A percentile compares a stretch with the other conserved stretches of the same genome.
Evolutionary conservation across 257 asterid genomes (phyloP).

Genomic region (Jasminum sambac): DNA sequence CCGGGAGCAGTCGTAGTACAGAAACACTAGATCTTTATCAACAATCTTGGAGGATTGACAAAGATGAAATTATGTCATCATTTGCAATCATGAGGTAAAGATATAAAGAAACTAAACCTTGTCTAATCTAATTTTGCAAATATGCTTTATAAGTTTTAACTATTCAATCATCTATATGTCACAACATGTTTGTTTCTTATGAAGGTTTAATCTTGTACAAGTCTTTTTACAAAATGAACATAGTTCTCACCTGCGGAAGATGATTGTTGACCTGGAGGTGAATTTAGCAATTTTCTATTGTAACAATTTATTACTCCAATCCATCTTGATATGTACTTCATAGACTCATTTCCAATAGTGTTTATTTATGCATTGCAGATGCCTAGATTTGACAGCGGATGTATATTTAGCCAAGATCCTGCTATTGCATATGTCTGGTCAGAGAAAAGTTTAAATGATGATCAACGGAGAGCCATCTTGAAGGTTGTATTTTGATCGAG

Average conservation of each 20-base stretch:
- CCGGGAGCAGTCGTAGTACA: constrained; percentile 50
- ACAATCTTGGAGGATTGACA: constrained; percentile 85
- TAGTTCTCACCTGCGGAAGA: constrained; percentile 71
- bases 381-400: constrained; percentile 91
- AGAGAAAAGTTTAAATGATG: constrained; percentile 80
- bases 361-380: constrained; percentile 45
- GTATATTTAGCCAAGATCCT: constrained; percentile 90
- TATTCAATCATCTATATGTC: constrained; percentile 11
- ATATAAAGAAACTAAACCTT: constrained; percentile 10
- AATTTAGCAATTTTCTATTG: constrained; percentile 20
- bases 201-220: constrained; percentile 89
- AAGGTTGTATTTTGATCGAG: constrained; percentile 49
- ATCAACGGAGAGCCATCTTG: constrained; percentile 89
- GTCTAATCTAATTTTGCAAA: neutral
- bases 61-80: constrained; percentile 73
- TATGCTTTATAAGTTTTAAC: neutral
- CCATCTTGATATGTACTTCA: constrained; percentile 10
- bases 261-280: constrained; percentile 93
- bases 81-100: constrained; percentile 89
- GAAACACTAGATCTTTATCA: constrained; percentile 47
- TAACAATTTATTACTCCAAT: neutral
- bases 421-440: constrained; percentile 84
- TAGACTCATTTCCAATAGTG: constrained; percentile 9
- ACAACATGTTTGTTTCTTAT: constrained; percentile 26
- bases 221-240: constrained; percentile 72